Evolutionary conservation across 441 rosid species (phyloP).

Genomic region (Pelargonium fulgidum): DNA sequence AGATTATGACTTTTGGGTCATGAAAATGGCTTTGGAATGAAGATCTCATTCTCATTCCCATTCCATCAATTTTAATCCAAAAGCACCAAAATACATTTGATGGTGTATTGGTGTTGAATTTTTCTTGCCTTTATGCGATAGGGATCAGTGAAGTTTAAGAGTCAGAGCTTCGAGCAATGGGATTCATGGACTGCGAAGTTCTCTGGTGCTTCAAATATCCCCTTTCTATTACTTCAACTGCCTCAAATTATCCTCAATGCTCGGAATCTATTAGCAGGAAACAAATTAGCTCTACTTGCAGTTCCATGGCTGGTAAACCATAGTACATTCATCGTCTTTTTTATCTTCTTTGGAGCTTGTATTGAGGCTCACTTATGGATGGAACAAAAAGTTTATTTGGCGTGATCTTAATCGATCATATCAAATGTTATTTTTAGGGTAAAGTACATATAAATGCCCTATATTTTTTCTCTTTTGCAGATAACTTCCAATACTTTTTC

Average conservation of each 20-base stretch:
- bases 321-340: background rate
- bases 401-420: background rate
- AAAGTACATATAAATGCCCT: no score
- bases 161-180: conserved; percentile 51
- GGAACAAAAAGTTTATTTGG: background rate
- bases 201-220: conserved; percentile 65
- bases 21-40: no score
- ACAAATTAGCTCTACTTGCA: conserved; percentile 73
- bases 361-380: background rate
- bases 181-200: conserved; percentile 77
- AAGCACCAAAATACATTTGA: no score
- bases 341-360: background rate
- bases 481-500: no score
- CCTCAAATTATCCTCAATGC: conserved; percentile 91
- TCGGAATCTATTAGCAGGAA: conserved; percentile 65
- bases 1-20: no score
- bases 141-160: background rate
- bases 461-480: no score
- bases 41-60: no score
- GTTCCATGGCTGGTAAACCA: conserved; percentile 80
- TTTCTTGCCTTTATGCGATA: no score
- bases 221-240: conserved; percentile 71
- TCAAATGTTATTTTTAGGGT: background rate
- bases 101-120: no score
- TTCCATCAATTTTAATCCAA: no score